phyloP scores from a whole-genome alignment of 345 rosid genomes.

The Gossypium sturtianum region DNA sequence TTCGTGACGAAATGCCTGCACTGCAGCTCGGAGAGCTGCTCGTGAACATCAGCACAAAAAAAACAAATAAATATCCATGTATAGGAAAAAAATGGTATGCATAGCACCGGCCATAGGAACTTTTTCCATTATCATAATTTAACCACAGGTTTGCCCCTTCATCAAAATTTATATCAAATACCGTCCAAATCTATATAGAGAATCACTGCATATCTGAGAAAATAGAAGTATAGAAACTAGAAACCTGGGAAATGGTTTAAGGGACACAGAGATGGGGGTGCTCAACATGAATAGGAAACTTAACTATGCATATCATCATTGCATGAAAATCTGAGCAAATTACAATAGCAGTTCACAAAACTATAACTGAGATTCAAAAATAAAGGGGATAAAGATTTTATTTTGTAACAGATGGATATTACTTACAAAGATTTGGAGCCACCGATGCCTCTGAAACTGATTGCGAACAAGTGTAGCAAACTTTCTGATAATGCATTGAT shows the following conservation, averaged over 20 bases:
- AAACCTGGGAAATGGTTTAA: not conserved
- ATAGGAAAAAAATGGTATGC: not conserved
- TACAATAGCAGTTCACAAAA: not conserved
- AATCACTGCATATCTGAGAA: not conserved
- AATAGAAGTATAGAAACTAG: not conserved
- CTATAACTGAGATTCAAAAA: not conserved
- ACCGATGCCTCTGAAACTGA: slow-evolving; percentile 59
- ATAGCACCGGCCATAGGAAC: not conserved
- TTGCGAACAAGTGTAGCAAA: slow-evolving; percentile 65
- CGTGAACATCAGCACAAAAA: slow-evolving; percentile 3
- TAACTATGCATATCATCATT: not conserved
- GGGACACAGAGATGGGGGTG: not conserved
- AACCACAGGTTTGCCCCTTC: not conserved
- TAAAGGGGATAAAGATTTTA: not conserved
- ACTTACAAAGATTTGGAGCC: slow-evolving; percentile 81
- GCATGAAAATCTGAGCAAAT: not conserved
- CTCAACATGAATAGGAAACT: not conserved
- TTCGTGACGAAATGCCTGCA: slow-evolving; percentile 75
- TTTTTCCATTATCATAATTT: not conserved
- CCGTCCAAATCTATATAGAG: not conserved
- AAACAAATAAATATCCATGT: not conserved
- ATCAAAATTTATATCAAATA: not conserved
- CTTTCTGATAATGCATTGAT: slow-evolving; percentile 50
- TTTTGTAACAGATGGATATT: not conserved
- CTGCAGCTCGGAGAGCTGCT: slow-evolving; percentile 74